Percentiles rank a stretch among this genome's conserved stretches.
phyloP scores from a whole-genome alignment of 176 grass and related monocot genomes.

The Carex littledalei region DNA sequence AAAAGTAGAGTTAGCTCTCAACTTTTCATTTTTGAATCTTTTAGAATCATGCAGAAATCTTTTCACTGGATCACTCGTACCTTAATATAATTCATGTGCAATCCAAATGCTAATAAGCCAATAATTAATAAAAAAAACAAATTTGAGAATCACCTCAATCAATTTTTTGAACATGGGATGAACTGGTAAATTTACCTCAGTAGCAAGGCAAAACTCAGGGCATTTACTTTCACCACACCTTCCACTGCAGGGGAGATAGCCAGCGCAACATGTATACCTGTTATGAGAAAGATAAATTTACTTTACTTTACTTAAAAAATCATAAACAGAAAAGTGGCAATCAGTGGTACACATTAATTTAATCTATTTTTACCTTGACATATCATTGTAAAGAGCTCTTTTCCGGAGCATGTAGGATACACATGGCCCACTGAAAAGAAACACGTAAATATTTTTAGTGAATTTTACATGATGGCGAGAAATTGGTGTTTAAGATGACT shows the following conservation, averaged over 20 bases:
- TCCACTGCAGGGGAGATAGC: constrained; percentile 92
- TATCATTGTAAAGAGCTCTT: constrained; percentile 98
- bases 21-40: not conserved
- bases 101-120: not conserved
- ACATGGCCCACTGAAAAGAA: constrained; percentile 72
- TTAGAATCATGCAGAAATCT: not conserved
- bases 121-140: not conserved
- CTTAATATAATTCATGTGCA: not conserved
- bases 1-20: not conserved
- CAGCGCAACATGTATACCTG: constrained; percentile 92
- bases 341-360: not conserved
- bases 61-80: not conserved
- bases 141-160: not conserved
- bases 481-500: not conserved
- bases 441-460: constrained; percentile 8
- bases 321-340: not conserved
- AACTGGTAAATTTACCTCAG: constrained; percentile 51
- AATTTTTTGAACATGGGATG: not conserved
- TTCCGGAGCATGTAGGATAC: constrained; percentile 98
- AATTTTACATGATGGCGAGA: not conserved
- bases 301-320: not conserved
- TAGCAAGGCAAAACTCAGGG: constrained; percentile 89
- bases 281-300: not conserved
- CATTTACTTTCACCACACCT: constrained; percentile 83
- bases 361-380: constrained; percentile 65